Percentiles rank a stretch among this genome's conserved stretches.
Evolutionary conservation across 257 asterid genomes (phyloP).

Genomic region (Solanum clarkiae): DNA sequence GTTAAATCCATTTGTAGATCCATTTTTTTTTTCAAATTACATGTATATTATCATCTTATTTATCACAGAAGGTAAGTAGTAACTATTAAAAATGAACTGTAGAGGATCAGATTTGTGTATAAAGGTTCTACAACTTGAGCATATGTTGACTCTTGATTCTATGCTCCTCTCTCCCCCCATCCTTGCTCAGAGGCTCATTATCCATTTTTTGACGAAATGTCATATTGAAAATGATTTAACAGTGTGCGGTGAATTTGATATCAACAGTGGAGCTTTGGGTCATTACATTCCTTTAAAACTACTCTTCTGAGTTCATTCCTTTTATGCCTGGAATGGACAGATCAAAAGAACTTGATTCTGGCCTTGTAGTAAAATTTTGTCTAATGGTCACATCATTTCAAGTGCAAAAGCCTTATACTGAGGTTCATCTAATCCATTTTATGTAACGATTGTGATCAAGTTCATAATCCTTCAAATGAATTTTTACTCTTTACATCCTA

Average conservation of each 20-base stretch:
- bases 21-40: neutral
- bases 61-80: neutral
- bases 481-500: too few relatives aligned
- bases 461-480: neutral
- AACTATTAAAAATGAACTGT: neutral
- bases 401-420: neutral
- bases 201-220: neutral
- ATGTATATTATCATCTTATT: conserved; percentile 5
- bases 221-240: neutral
- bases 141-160: neutral
- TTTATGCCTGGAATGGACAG: too few relatives aligned
- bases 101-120: neutral
- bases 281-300: neutral
- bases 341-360: too few relatives aligned
- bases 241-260: neutral
- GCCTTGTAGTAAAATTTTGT: too few relatives aligned
- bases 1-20: conserved; percentile 11
- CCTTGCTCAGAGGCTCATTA: neutral
- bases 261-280: neutral
- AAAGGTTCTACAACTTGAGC: neutral
- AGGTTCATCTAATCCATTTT: neutral
- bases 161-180: neutral
- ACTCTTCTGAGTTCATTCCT: too few relatives aligned
- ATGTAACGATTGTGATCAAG: neutral
- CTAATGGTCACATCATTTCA: too few relatives aligned